A percentile compares a stretch with the other conserved stretches of the same genome.
Evolutionary conservation across 1,284 basidiomycete genomes (phyloP).

Genomic region (Tremellales sp.): DNA sequence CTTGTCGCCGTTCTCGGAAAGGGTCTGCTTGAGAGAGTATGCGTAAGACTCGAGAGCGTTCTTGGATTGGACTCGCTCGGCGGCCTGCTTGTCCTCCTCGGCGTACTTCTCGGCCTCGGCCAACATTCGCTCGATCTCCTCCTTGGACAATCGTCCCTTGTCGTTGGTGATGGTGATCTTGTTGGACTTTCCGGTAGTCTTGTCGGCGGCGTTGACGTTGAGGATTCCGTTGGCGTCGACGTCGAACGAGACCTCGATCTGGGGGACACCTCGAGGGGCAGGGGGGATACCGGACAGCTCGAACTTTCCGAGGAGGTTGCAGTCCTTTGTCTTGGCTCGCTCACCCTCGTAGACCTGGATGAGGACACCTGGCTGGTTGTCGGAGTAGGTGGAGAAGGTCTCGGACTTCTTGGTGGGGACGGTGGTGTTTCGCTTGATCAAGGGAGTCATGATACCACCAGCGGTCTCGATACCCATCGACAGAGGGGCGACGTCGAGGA

Average conservation of each 20-base stretch:
- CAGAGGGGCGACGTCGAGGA: slow-evolving; percentile 94
- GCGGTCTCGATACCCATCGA: slow-evolving; percentile 98
- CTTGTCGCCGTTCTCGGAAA: slow-evolving; percentile 84
- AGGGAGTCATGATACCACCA: slow-evolving; percentile 96
- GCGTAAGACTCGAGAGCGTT: slow-evolving; percentile 62
- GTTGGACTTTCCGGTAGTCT: slow-evolving; percentile 81
- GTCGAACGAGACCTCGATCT: slow-evolving; percentile 97
- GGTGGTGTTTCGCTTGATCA: slow-evolving; percentile 91
- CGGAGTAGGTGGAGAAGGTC: slow-evolving; percentile 97
- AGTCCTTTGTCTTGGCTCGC: slow-evolving; percentile 98
- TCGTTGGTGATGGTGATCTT: slow-evolving; percentile 98
- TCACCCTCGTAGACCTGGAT: slow-evolving; percentile 99
- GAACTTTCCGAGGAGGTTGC: slow-evolving; percentile 98
- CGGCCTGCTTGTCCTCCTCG: slow-evolving; percentile 49
- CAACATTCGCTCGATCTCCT: slow-evolving; percentile 98
- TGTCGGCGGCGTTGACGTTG: slow-evolving; percentile 71
- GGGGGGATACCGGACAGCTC: slow-evolving; percentile 97
- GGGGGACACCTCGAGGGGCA: slow-evolving; percentile 96
- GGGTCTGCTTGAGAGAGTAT: slow-evolving; percentile 92
- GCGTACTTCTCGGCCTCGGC: slow-evolving; percentile 77
- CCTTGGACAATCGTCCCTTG: slow-evolving; percentile 96
- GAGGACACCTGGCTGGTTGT: slow-evolving; percentile 98
- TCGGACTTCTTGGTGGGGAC: slow-evolving; percentile 99
- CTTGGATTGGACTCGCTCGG: slow-evolving; percentile 72
- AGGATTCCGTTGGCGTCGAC: slow-evolving; percentile 98